Percentiles rank a stretch among this genome's conserved stretches.
These are phyloP conservation scores for Telfairia occidentalis DNA, from an alignment of 331 rosid species.

Conservation along the genomic window DNA sequence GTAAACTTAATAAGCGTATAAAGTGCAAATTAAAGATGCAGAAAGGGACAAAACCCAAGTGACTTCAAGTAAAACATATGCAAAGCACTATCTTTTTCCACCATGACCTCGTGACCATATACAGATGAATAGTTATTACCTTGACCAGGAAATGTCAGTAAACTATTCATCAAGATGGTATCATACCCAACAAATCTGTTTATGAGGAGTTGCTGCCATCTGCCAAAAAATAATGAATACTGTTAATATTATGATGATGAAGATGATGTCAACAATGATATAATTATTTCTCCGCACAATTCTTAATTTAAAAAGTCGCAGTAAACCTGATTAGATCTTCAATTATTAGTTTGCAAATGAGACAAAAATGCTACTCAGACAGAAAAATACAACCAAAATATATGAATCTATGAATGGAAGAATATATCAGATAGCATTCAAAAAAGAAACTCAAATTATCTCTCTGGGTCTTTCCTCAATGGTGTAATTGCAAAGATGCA, in stretches of 20 bases:
- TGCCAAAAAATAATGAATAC: conserved; percentile 23
- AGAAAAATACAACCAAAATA: not conserved
- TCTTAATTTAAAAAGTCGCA: not conserved
- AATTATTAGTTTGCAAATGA: not conserved
- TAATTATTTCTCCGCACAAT: not conserved
- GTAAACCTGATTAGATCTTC: not conserved
- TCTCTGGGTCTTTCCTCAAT: not conserved
- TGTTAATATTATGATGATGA: not conserved
- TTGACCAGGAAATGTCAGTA: conserved; percentile 86
- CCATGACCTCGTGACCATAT: not conserved
- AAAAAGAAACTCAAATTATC: not conserved
- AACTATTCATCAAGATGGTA: conserved; percentile 92
- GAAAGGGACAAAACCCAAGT: not conserved
- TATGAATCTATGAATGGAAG: not conserved
- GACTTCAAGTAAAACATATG: not conserved
- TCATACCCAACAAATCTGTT: conserved; percentile 97
- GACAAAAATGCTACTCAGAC: not conserved
- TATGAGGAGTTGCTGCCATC: conserved; percentile 98
- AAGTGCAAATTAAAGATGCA: not conserved
- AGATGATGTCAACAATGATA: not conserved
- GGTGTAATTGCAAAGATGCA: not conserved
- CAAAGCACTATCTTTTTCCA: not conserved
- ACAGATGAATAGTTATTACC: conserved; percentile 37
- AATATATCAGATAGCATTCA: not conserved
- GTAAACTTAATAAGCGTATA: not conserved